Evolutionary conservation across 1,139 yeast genomes (phyloP).

Genomic region (Yamadazyma triangularis): DNA sequence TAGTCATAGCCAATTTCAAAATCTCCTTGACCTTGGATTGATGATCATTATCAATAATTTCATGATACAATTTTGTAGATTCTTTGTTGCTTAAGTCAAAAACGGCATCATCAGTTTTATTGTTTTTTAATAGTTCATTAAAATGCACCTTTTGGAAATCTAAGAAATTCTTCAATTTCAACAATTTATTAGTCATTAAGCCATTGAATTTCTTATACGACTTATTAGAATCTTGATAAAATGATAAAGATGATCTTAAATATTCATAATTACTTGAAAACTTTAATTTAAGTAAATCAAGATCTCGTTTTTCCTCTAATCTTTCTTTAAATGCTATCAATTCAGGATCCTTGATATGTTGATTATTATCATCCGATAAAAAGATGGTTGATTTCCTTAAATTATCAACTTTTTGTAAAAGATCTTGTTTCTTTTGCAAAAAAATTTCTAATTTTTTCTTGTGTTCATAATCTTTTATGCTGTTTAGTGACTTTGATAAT

Average conservation of each 20-base stretch:
- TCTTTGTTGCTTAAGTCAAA: slow-evolving; percentile 35
- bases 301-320: slow-evolving; percentile 24
- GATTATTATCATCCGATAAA: slow-evolving; percentile 15
- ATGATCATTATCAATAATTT: slow-evolving; percentile 17
- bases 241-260: slow-evolving; percentile 27
- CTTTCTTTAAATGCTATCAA: slow-evolving; percentile 14
- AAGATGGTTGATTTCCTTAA: slow-evolving; percentile 23
- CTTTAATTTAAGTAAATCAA: slow-evolving; percentile 31
- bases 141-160: slow-evolving; percentile 33
- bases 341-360: slow-evolving; percentile 25
- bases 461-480: slow-evolving; percentile 13
- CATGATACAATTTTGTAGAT: slow-evolving; percentile 29
- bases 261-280: slow-evolving; percentile 32
- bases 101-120: slow-evolving; percentile 18
- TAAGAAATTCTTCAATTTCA: slow-evolving; percentile 37
- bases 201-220: slow-evolving; percentile 30
- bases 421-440: slow-evolving; percentile 10
- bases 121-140: slow-evolving; percentile 17
- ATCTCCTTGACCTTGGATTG: background rate
- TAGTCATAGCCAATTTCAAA: slow-evolving; percentile 1
- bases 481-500: slow-evolving; percentile 14
- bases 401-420: slow-evolving; percentile 22
- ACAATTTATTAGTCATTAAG: slow-evolving; percentile 30
- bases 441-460: slow-evolving; percentile 9
- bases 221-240: slow-evolving; percentile 38